A percentile compares a stretch with the other conserved stretches of the same genome.
These are phyloP conservation scores for Malus domestica DNA, from an alignment of 306 rosid genomes.

Conservation along the genomic window DNA sequence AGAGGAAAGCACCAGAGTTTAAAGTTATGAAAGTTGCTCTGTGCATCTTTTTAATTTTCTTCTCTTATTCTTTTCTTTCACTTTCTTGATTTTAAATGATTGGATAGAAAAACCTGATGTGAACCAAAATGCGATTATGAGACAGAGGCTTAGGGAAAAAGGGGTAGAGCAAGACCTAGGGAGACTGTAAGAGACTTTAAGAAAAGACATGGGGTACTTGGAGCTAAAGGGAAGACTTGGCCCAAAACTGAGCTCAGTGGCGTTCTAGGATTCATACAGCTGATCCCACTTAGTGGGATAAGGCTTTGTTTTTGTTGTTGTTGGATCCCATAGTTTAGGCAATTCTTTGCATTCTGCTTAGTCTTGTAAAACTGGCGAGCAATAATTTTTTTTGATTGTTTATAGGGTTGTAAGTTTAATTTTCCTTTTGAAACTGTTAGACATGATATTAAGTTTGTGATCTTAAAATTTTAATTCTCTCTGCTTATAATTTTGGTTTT, in stretches of 20 bases:
- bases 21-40: neutral
- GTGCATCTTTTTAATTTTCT: neutral
- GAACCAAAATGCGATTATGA: too few species aligned
- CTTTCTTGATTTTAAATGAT: neutral
- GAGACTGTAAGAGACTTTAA: too few species aligned
- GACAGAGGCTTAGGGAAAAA: too few species aligned
- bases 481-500: slow-evolving; percentile 21
- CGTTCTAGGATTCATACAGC: too few species aligned
- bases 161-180: too few species aligned
- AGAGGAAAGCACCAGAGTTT: neutral
- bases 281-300: too few species aligned
- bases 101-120: neutral
- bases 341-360: neutral
- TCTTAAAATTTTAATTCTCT: neutral
- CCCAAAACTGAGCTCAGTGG: too few species aligned
- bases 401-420: neutral
- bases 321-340: too few species aligned
- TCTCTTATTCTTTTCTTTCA: neutral
- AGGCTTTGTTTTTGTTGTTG: too few species aligned
- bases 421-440: neutral
- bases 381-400: neutral
- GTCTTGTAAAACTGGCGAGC: neutral
- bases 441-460: neutral
- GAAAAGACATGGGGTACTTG: too few species aligned
- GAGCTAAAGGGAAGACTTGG: too few species aligned